phyloP scores from a whole-genome alignment of 805 yeast genomes.

The Barnettozyma sucrosica region DNA sequence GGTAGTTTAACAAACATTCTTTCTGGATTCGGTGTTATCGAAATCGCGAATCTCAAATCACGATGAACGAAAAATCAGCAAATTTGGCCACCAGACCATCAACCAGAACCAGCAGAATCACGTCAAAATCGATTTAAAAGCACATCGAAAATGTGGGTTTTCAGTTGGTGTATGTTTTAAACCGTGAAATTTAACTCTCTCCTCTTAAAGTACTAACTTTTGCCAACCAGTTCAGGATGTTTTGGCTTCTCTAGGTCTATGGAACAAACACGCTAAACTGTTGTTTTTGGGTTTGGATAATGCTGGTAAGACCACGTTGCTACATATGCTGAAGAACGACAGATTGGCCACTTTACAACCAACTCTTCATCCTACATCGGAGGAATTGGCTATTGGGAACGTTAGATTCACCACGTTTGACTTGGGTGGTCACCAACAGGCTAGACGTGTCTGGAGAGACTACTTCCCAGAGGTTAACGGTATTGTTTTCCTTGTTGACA shows the following conservation, averaged over 20 bases:
- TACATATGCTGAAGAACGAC: constrained; percentile 88
- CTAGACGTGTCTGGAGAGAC: constrained; percentile 98
- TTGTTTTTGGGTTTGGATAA: constrained; percentile 94
- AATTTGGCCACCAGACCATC: background rate
- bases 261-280: constrained; percentile 95
- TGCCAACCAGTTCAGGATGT: constrained; percentile 39
- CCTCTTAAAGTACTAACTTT: background rate
- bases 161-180: constrained; percentile 38
- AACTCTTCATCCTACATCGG: constrained; percentile 97
- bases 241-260: constrained; percentile 70
- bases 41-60: background rate
- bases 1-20: background rate
- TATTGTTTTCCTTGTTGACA: constrained; percentile 92
- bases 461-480: constrained; percentile 99
- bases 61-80: background rate
- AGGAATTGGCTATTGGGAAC: constrained; percentile 93
- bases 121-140: background rate
- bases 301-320: constrained; percentile 92
- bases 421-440: constrained; percentile 97
- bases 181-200: background rate
- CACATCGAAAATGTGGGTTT: constrained; percentile 35
- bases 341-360: constrained; percentile 97
- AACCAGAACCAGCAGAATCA: background rate
- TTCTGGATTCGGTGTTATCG: background rate
- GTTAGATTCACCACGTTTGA: constrained; percentile 97